phyloP scores from a whole-genome alignment of 2,329 filamentous ascomycete genomes.

The Conoideocrella luteorostrata region DNA sequence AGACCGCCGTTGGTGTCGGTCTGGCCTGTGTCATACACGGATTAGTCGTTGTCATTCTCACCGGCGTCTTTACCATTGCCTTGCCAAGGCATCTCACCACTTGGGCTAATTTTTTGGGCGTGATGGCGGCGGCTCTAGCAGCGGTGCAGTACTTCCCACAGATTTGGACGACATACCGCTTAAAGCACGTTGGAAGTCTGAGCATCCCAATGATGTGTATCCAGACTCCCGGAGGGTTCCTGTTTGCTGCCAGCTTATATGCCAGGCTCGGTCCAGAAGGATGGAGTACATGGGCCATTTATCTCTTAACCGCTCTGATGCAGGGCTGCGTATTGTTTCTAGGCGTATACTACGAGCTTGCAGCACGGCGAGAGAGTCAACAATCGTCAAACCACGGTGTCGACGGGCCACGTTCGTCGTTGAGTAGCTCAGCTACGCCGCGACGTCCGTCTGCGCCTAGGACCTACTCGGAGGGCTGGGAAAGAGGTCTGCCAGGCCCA shows the following conservation, averaged over 20 bases:
- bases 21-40: constrained; percentile 68
- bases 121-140: constrained; percentile 71
- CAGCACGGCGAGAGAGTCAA: constrained; percentile 28
- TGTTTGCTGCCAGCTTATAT: constrained; percentile 82
- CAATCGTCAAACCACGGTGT: constrained; percentile 16
- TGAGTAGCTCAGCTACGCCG: constrained; percentile 19
- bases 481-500: constrained; percentile 43
- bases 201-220: constrained; percentile 98
- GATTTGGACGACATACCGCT: constrained; percentile 81
- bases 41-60: constrained; percentile 61
- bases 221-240: constrained; percentile 84
- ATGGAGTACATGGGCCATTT: constrained; percentile 95
- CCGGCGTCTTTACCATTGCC: constrained; percentile 59
- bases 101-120: constrained; percentile 82
- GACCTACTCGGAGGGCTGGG: constrained; percentile 44
- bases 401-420: constrained; percentile 21
- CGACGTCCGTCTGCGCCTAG: constrained; percentile 32
- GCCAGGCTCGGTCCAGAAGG: constrained; percentile 71
- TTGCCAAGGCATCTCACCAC: constrained; percentile 57
- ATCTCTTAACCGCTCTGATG: constrained; percentile 76
- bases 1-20: constrained; percentile 71
- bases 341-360: constrained; percentile 70
- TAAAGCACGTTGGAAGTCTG: constrained; percentile 82
- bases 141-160: constrained; percentile 91
- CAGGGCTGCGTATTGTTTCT: constrained; percentile 76